Base-by-base conservation (phyloP, 768 basidiomycete species). In the Lentinus brumalis region DNA sequence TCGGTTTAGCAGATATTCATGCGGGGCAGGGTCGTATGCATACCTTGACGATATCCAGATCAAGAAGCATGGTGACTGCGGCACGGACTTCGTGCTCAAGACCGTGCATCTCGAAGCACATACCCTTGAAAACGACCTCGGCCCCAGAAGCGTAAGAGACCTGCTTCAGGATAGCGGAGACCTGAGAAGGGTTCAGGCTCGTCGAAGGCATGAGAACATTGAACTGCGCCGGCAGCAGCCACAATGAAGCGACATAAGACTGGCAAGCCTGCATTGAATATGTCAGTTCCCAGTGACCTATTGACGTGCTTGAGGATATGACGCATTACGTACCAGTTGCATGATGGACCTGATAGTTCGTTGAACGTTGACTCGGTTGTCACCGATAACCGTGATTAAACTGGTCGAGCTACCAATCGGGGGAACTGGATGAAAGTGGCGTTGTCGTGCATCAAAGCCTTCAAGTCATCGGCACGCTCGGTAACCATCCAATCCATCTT, bases 401-500 rank as follows among this genome's bases (percentile, higher is more conserved):
- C 94, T 96, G 21, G 92, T 93, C 32, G 93, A 93, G 64, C 92
- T 92, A 21, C 96, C 96, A 38, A 98, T 85, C 38, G 92, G 83
- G 12, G 96, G 95, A 67, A 92, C 69, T 94, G 91, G 63, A 99
- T 91, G 72, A 91, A 98, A 5, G 96, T 96, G 7, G 93, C 94
- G 64, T 98, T 98, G 78, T 99, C 96, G 67, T 85, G 87, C 95
- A 97, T 98, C 71, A 95, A 85, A 5, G 87, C 81, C 75, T 88
- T 94, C 69, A 99, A 79, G 64, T 98, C 96, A 31, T 98, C 96
- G 11, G 90, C 79, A n/a, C 92, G 87, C 74, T 99, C 94, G n/a
- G 91, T 92, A 56, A 97, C 86, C 86, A 99, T 90, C 96, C 96
- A 98, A 70, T 99, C 96, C 62, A 99, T 81, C 74, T 99, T 99